These are phyloP conservation scores for Talaromyces verruculosus DNA, from an alignment of 2,329 filamentous ascomycete species.

Conservation along the genomic window DNA sequence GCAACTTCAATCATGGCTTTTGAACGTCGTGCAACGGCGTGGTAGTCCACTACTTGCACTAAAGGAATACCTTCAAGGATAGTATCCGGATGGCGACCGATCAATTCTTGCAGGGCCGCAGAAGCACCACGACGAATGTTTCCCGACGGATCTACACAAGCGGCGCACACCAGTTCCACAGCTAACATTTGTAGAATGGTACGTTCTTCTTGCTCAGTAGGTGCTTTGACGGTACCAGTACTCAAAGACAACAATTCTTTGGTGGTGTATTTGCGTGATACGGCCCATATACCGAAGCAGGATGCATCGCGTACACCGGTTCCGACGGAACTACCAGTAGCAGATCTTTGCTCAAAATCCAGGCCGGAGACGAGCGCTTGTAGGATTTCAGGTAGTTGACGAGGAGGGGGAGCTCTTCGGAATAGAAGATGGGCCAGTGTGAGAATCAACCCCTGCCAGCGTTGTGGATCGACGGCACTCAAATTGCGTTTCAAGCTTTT, in stretches of 20 bases:
- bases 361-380: slow-evolving; percentile 76
- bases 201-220: slow-evolving; percentile 31
- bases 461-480: slow-evolving; percentile 72
- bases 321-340: slow-evolving; percentile 80
- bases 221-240: slow-evolving; percentile 30
- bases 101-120: slow-evolving; percentile 88
- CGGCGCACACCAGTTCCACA: slow-evolving; percentile 75
- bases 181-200: slow-evolving; percentile 73
- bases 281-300: slow-evolving; percentile 92
- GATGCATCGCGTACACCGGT: slow-evolving; percentile 92
- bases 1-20: slow-evolving; percentile 79
- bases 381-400: slow-evolving; percentile 70
- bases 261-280: slow-evolving; percentile 83
- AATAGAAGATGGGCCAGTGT: slow-evolving; percentile 86
- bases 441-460: slow-evolving; percentile 90
- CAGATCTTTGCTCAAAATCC: slow-evolving; percentile 82
- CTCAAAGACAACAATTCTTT: slow-evolving; percentile 68
- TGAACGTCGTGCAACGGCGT: slow-evolving; percentile 82
- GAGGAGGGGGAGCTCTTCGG: slow-evolving; percentile 71
- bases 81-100: slow-evolving; percentile 86
- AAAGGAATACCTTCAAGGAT: slow-evolving; percentile 78
- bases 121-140: slow-evolving; percentile 93
- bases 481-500: slow-evolving; percentile 57
- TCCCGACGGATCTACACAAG: slow-evolving; percentile 82
- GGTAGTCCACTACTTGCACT: slow-evolving; percentile 90